Evolutionary conservation across 1,284 basidiomycete genomes (phyloP), one percentile per base, ranked within the genome.

Genomic region (Meripilus lineatus): DNA sequence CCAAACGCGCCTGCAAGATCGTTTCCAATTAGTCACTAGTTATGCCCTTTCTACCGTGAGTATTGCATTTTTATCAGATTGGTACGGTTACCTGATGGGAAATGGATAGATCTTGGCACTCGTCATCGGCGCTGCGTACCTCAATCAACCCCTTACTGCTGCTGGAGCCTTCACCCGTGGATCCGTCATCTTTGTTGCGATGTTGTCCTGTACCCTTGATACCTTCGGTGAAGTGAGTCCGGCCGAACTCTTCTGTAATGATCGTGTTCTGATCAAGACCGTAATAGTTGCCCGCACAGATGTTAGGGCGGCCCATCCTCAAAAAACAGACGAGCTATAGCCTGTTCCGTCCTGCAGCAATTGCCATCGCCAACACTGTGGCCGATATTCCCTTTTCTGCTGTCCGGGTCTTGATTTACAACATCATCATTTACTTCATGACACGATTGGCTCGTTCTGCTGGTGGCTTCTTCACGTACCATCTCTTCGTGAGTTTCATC

Each of bases 131-230:
- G 81, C 75, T 15, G 80, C 84, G 13, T 93, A 79, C 67, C 79
- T 81, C 55, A 77, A 87, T 44, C 74, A 88, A 24, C 86, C 89
- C 3, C 55, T 73, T 14, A 84, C 85, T 0, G 79, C 90, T 6
- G 75, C 76, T 28, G 91, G 91, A 30, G 88, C 85, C 0, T 95
- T 95, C 67, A 92, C 90, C 17, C 79, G 91, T 50, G 92, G 90
- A 23, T 81, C 89, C 65, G 80, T 90, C 34, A 80, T 94, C 44
- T 93, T 93, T 64, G 61, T 70, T 40, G 81, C 81, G 39, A 67
- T 93, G 47, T 65, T 93, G 23, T 84, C 85, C 22, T 84, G 81
- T 44, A 79, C 79, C 55, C 68, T 92, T 45, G 84, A 84, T 58
- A 86, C 87, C 1, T 92, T 92, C 62, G 78, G 80, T 45, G 86